Base-by-base conservation (phyloP, 2,329 filamentous ascomycete genomes). In the Fusarium sp. region DNA sequence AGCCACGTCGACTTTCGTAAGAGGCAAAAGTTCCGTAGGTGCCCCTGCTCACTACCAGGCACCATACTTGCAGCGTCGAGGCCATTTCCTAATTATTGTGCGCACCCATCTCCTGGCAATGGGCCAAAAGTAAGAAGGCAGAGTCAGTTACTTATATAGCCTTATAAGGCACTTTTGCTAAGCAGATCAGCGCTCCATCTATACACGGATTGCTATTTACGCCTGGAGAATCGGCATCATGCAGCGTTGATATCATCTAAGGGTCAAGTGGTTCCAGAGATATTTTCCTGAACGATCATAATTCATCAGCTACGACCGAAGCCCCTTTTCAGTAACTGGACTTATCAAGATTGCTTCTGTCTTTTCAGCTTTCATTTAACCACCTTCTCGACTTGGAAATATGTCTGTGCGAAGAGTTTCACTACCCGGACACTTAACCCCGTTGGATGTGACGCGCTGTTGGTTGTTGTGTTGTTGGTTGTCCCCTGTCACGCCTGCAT, bases 41-140 rank as follows among this genome's bases (percentile, higher is more conserved):
- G 18, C 25, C 18, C 3, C 18, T 20, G 2, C 25, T 11, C 1
- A 29, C 5, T 11, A 29, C 4, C 12, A 1, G 18, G 44, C 27
- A 4, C 4, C 2, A 5, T 5, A 2, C 4, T 18, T 11, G 7
- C 4, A 45, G 22, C 3, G 0, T 18, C 3, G 4, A 12, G n/a
- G 13, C 4, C 14, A 17, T 3, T n/a, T n/a, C 3, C 7, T n/a
- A 8, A 8, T 31, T 3, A 4, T 4, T 12, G 1, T 2, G 6
- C 9, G 6, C n/a, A 22, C 17, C 20, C 4, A 5, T 12, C 10
- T 22, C 20, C 10, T 31, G 15, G 14, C 3, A 17, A 31, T 10
- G 3, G 3, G 1, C 10, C 1, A 9, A 4, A 2, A 17, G 14
- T 17, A 6, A 15, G 22, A 4, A 2, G 10, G 7, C 45, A 9